phyloP scores from a whole-genome alignment of 1,139 yeast species.

The Suhomyces anneliseae region DNA sequence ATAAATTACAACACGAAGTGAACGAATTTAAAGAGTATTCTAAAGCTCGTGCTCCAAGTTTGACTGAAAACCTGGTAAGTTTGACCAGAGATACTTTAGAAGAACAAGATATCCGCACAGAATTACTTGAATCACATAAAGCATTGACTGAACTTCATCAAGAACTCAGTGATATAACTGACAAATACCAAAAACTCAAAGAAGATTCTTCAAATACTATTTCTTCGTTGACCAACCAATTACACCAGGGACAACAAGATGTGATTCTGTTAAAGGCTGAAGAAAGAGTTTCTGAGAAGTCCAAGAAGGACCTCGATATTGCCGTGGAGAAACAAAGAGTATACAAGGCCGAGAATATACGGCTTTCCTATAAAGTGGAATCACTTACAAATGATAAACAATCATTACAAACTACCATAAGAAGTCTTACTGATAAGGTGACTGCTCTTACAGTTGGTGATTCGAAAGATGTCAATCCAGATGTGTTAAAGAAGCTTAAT shows the following conservation, averaged over 20 bases:
- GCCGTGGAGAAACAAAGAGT: slow-evolving; percentile 51
- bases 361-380: slow-evolving; percentile 43
- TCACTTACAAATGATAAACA: slow-evolving; percentile 39
- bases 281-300: slow-evolving; percentile 26
- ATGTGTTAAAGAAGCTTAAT: slow-evolving; percentile 18
- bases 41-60: slow-evolving; percentile 8
- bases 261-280: slow-evolving; percentile 21
- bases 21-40: slow-evolving; percentile 23
- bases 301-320: slow-evolving; percentile 39
- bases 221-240: slow-evolving; percentile 28
- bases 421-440: slow-evolving; percentile 33
- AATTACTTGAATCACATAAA: slow-evolving; percentile 23
- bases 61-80: not conserved
- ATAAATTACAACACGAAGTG: slow-evolving; percentile 34
- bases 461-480: slow-evolving; percentile 16
- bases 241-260: slow-evolving; percentile 32
- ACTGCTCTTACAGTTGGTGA: slow-evolving; percentile 22
- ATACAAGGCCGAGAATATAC: slow-evolving; percentile 50
- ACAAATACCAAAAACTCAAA: slow-evolving; percentile 24
- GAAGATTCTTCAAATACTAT: slow-evolving; percentile 29
- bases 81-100: slow-evolving; percentile 8
- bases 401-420: slow-evolving; percentile 32
- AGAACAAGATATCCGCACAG: slow-evolving; percentile 11
- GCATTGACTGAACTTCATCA: slow-evolving; percentile 25
- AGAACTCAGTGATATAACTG: slow-evolving; percentile 23